Percentiles rank a stretch among this genome's conserved stretches.
Conservation (phyloP, 306 rosid genomes). For the Trifolium dubium region DNA sequence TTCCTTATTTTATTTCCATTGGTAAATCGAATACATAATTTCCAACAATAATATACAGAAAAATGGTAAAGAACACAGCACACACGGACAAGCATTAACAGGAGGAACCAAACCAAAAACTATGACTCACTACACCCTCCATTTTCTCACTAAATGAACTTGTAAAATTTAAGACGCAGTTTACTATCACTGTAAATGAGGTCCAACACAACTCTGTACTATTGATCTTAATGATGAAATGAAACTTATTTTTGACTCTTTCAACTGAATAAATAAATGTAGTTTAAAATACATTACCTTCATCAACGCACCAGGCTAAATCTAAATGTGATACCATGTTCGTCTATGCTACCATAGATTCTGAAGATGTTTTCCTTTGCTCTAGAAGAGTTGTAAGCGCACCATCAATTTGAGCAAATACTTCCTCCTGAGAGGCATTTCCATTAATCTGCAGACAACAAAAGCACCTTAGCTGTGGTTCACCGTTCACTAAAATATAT, state of each 20-base stretch:
- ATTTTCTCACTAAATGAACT: constrained; percentile 19
- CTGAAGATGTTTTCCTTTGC: constrained; percentile 55
- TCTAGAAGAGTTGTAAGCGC: constrained; percentile 59
- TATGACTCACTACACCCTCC: constrained; percentile 30
- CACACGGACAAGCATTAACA: constrained; percentile 17
- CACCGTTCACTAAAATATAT: constrained; percentile 16
- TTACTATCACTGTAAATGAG: constrained; percentile 2
- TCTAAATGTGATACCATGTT: constrained; percentile 34
- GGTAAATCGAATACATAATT: constrained; percentile 17
- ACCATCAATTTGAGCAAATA: constrained; percentile 71
- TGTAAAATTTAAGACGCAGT: background rate
- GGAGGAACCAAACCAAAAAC: constrained; percentile 37
- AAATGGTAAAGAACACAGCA: constrained; percentile 32
- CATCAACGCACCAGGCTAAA: constrained; percentile 20
- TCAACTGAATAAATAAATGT: constrained; percentile 15
- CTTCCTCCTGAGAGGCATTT: constrained; percentile 64
- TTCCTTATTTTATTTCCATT: constrained; percentile 13
- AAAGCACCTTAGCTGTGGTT: constrained; percentile 24
- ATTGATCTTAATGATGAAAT: constrained; percentile 28
- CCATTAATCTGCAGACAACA: constrained; percentile 59
- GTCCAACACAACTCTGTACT: background rate
- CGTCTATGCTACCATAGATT: constrained; percentile 60
- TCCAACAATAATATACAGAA: constrained; percentile 38
- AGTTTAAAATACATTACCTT: constrained; percentile 33
- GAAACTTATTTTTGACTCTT: constrained; percentile 13